Evolutionary conservation across 2,329 filamentous ascomycete species (phyloP), one percentile per base, ranked within the genome.

Genomic region (Phaeosphaeriaceae sp.): DNA sequence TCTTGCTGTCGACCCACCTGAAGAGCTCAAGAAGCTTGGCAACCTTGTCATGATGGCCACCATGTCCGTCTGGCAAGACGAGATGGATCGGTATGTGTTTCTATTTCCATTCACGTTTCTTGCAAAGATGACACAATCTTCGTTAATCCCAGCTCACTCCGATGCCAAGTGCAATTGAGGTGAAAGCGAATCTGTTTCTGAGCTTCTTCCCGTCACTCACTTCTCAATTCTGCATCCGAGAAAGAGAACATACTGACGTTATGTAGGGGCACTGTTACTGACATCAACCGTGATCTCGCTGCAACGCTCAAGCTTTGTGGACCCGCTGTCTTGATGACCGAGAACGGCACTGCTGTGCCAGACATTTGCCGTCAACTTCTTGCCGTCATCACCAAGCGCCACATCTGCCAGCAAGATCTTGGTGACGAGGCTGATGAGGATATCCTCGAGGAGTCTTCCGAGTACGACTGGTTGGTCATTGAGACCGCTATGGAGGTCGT

Each of bases 81-180:
- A 99, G 79, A 87, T 89, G 75, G 95, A 99, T 79, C 88, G 93
- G 93, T 97, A 90, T 76, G 94, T 92, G 53, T 27, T 27, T 33
- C 55, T 36, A 46, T 50, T 57, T 40, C 64, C 54, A 47, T 52
- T 31, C 48, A 13, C 25, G 3, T 22, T 19, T 19, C 56, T 62
- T 69, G 61, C 72, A 75, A 78, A 71, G 93, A 97, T 97, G 93
- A 97, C 81, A 84, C 86, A 83, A 80, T 83, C 87, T 49, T 88
- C 91, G 92, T 93, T 93, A 94, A 87, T 94, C 94, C 93, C 93
- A 97, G 93, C 93, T 97, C 94, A 97, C 93, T 97, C 92, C 91
- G 91, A 98, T 89, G 89, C 91, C 82, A 86, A 66, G 77, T 88
- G 91, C 88, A 88, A 82, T 88, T 96, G 92, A 91, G 92, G 92